Evolutionary conservation across 1,284 basidiomycete genomes (phyloP), one percentile per base, ranked within the genome.

Genomic region (Ceratobasidium sp.): DNA sequence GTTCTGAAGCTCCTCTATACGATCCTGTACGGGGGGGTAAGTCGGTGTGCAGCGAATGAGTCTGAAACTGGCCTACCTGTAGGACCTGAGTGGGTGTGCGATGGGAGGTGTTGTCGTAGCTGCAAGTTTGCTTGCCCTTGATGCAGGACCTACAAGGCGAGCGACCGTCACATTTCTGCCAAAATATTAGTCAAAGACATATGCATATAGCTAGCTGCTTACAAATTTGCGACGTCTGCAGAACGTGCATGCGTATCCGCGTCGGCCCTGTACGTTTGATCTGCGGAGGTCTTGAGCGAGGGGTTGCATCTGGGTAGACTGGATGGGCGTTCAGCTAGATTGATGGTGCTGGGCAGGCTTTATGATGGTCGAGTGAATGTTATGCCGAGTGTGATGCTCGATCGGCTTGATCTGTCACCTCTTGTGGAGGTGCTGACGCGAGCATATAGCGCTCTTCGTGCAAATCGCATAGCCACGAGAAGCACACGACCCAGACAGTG

Each of bases 221-320:
- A 71, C 66, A 59, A 71, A 71, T 54, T 71, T 71, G 53, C 66
- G 66, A 22, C 66, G 66, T 27, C 66, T 24, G 44, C 66, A 71
- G 48, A 71, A 71, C 15, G 66, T 45, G 44, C 66, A 71, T 9
- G 66, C 66, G n/a, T 71, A 71, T 27, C 66, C 66, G 22, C 66
- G 66, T 29, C 66, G 45, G 27, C 66, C 66, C 48, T 71, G 66
- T 14, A 59, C 53, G 15, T 41, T 54, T 9, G 41, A 33, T 33
- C 31, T 71, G 41, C 54, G 66, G 56, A 54, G 11, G 14, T 57
- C 50, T 17, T 53, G 65, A 15, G 63, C 47, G 29, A 65, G 29
- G 14, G 53, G 45, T 31, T 54, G 47, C 53, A 53, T 56, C 15
- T 31, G 29, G 65, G n/a, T n/a, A n/a, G n/a, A n/a, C 54, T 29